Percentiles rank a stretch among this genome's conserved stretches.
Conservation (phyloP, 2,329 filamentous ascomycete genomes). For the Elsinoe perseae region DNA sequence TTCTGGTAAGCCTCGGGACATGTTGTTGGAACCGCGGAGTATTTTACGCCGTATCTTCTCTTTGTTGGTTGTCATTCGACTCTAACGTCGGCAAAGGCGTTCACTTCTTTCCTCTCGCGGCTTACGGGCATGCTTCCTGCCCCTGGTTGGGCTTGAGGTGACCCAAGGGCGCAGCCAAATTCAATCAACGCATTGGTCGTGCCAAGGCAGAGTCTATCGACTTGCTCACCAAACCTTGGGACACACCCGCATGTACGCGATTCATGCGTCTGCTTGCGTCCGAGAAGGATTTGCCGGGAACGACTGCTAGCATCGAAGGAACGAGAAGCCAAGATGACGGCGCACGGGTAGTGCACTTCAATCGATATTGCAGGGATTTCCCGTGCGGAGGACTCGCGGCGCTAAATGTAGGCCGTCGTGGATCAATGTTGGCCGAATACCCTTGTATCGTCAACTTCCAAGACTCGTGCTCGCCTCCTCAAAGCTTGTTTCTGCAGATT, state of each 20-base stretch:
- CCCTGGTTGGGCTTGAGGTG: neutral
- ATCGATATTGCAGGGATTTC: constrained; percentile 1
- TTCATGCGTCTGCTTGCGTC: neutral
- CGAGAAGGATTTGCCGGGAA: constrained; percentile 6
- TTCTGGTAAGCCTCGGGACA: neutral
- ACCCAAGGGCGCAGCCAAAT: neutral
- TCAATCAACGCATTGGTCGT: neutral
- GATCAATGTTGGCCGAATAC: neutral
- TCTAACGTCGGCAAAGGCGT: neutral
- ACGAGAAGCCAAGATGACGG: constrained; percentile 8
- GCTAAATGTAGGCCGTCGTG: neutral
- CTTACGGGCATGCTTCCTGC: neutral
- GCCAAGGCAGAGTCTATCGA: neutral
- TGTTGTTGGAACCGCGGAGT: neutral
- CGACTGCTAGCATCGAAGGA: neutral
- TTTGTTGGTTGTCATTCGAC: neutral
- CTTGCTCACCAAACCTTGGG: neutral
- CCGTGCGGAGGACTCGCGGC: neutral
- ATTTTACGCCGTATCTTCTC: neutral
- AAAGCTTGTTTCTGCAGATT: constrained; percentile 5
- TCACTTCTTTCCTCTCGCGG: neutral
- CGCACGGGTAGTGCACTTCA: constrained; percentile 8
- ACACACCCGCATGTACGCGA: neutral
- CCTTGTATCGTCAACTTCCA: neutral
- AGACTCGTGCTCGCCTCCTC: neutral